Evolutionary conservation across 768 basidiomycete genomes (phyloP).

Genomic region (Lentinula lateritia): DNA sequence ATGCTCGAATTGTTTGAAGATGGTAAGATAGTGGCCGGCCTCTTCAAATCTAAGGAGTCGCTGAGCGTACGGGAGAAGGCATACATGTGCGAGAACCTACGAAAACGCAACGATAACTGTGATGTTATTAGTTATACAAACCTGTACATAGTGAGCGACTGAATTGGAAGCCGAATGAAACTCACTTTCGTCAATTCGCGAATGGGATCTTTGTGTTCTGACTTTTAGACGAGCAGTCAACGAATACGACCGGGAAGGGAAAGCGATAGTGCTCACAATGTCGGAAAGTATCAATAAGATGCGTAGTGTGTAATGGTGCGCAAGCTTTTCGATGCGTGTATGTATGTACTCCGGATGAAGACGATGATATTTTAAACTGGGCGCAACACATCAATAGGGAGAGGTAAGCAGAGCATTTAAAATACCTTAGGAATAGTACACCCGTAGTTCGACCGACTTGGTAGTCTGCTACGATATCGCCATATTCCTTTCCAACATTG

Average conservation of each 20-base stretch:
- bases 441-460: constrained; percentile 94
- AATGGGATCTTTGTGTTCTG: constrained; percentile 87
- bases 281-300: constrained; percentile 89
- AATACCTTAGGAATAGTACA: constrained; percentile 84
- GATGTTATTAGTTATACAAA: constrained; percentile 87
- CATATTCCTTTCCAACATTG: constrained; percentile 90
- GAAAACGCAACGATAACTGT: constrained; percentile 92
- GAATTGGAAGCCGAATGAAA: neutral
- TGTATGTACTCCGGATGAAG: constrained; percentile 98
- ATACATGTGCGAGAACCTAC: constrained; percentile 33
- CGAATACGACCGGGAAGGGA: neutral
- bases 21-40: constrained; percentile 85
- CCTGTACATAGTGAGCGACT: constrained; percentile 29
- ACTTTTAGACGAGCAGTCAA: constrained; percentile 34
- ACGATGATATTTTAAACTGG: constrained; percentile 88
- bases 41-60: constrained; percentile 65
- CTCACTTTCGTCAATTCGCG: constrained; percentile 85
- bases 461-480: constrained; percentile 90
- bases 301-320: constrained; percentile 73
- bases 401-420: neutral
- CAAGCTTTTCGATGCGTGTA: constrained; percentile 82
- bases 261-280: constrained; percentile 45
- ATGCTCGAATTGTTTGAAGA: constrained; percentile 92
- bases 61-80: neutral
- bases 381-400: neutral